Evolutionary conservation across 441 rosid genomes (phyloP), one percentile per base, ranked within the genome.

Genomic region (Croton laevigatus): DNA sequence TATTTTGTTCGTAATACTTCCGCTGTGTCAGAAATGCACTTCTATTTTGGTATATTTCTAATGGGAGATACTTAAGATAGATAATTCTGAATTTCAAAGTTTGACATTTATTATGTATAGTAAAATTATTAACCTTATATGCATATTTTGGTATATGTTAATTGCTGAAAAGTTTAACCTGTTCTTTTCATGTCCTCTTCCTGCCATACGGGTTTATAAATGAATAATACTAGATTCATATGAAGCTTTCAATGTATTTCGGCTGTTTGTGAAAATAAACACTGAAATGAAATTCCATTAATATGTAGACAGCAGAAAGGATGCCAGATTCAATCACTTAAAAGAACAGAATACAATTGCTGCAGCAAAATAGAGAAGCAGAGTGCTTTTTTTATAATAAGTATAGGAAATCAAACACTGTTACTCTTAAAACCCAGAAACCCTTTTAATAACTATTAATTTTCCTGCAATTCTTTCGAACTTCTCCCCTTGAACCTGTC

Each of bases 381-480:
- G 44, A 68, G 23, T 53, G 12, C 36, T 7, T 17, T 22, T 27
- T 34, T 34, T 11, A 36, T n/a, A 66, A 37, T 5, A 53, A 53
- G 62, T 23, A 48, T 42, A 61, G 48, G 42, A 69, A 76, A 52
- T 53, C 42, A 55, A 40, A 66, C 45, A 42, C 27, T 46, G 68
- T 40, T 40, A 7, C 44, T 40, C 44, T 40, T 7, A 40, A 40
- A 40, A 7, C 44, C n/a, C 53, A 6, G 12, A 17, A 11, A 8
- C 19, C 71, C 60, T 63, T 65, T n/a, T 71, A 27, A 27, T 79
- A 87, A 72, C 81, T 61, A 65, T 89, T 93, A 11, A 89, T 73
- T 82, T 80, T 86, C 84, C 96, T 82, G 86, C 98, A 94, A 40
- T 80, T 71, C 82, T 85, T 85, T 73, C 97, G 84, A 72, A 94